phyloP scores from a whole-genome alignment of 164 flowering plant genomes.

The Taxillus chinensis region DNA sequence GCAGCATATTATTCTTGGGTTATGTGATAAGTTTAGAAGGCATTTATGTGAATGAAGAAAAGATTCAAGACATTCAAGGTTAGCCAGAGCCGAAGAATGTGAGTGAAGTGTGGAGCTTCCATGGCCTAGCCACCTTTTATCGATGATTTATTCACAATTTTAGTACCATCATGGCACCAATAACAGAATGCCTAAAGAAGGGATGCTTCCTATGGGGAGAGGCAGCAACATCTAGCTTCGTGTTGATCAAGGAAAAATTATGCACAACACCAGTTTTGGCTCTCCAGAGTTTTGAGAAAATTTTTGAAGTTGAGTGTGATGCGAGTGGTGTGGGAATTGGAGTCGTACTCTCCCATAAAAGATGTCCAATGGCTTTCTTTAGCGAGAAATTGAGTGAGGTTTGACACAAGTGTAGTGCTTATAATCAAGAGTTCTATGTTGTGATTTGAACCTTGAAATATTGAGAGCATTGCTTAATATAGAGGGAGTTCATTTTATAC shows the following conservation, averaged over 20 bases:
- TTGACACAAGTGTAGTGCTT: neutral
- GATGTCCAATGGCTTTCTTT: too few species aligned
- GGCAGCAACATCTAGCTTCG: neutral
- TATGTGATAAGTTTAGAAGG: neutral
- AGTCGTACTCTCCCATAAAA: too few species aligned
- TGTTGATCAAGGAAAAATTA: neutral
- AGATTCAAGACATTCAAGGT: neutral
- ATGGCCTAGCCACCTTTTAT: neutral
- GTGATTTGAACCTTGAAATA: neutral
- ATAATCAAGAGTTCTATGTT: neutral
- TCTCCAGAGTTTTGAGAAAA: neutral
- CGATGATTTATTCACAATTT: too few species aligned
- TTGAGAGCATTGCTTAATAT: neutral
- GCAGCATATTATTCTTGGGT: neutral
- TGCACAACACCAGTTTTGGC: too few species aligned
- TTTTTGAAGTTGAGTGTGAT: constrained; percentile 1
- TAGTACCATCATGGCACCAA: neutral
- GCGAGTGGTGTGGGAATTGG: constrained; percentile 3
- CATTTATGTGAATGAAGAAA: neutral
- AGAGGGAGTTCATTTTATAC: neutral
- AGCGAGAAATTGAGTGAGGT: neutral
- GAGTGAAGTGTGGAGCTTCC: neutral
- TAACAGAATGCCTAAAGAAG: constrained; percentile 2
- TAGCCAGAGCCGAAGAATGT: neutral
- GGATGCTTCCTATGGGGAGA: neutral